Evolutionary conservation across 2,329 filamentous ascomycete genomes (phyloP).

Genomic region (Acephala macrosclerotiorum): DNA sequence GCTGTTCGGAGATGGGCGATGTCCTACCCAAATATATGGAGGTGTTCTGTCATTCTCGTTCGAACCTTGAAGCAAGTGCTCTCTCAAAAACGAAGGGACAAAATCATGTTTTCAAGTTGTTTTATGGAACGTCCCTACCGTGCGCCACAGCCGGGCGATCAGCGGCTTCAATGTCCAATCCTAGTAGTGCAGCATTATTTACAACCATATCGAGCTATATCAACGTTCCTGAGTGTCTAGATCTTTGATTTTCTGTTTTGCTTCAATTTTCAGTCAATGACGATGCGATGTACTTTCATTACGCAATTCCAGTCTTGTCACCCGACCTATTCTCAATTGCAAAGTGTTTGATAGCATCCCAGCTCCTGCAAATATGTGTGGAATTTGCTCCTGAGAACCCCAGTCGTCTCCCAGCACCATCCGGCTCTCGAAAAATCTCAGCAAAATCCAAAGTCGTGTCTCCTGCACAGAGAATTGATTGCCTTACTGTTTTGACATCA

Average conservation of each 20-base stretch:
- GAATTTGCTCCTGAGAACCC: conserved; percentile 40
- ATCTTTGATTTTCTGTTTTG: not conserved
- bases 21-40: too few relatives aligned
- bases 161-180: not conserved
- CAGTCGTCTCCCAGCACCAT: conserved; percentile 34
- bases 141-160: conserved; percentile 1
- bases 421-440: conserved; percentile 29
- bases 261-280: not conserved
- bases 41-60: too few relatives aligned
- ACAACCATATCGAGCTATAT: too few relatives aligned
- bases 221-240: too few relatives aligned
- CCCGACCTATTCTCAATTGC: conserved; percentile 37
- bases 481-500: conserved; percentile 32
- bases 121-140: not conserved
- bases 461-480: conserved; percentile 41
- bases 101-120: too few relatives aligned
- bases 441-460: conserved; percentile 44
- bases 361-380: conserved; percentile 42
- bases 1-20: too few relatives aligned
- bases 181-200: too few relatives aligned
- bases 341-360: conserved; percentile 38
- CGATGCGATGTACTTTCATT: not conserved
- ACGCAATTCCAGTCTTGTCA: conserved; percentile 39
- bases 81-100: too few relatives aligned
- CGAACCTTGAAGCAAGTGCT: too few relatives aligned